A percentile compares a stretch with the other conserved stretches of the same genome.
Conservation (phyloP, 371 early-diverging fungal species). For the Apophysomyces trapeziformis region DNA sequence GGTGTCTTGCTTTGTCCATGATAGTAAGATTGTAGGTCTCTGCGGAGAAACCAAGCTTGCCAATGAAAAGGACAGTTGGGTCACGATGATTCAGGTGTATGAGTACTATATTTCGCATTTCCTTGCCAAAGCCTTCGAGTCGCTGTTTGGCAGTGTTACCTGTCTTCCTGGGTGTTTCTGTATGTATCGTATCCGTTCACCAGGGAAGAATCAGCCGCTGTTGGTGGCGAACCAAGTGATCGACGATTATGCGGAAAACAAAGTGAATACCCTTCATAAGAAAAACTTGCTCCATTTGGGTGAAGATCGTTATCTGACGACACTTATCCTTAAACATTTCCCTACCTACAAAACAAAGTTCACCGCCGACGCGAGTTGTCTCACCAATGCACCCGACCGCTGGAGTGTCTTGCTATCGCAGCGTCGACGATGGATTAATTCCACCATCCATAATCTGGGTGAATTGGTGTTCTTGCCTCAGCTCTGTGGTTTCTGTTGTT, state of each 20-base stretch:
- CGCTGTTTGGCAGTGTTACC: constrained; percentile 85
- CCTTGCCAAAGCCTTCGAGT: constrained; percentile 79
- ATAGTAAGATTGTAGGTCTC: constrained; percentile 76
- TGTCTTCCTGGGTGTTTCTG: constrained; percentile 94
- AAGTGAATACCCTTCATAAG: constrained; percentile 97
- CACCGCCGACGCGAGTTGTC: constrained; percentile 94
- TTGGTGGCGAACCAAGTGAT: constrained; percentile 90
- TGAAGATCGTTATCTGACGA: constrained; percentile 95
- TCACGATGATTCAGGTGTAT: constrained; percentile 89
- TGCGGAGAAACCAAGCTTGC: constrained; percentile 81
- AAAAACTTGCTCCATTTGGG: constrained; percentile 87
- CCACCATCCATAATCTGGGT: constrained; percentile 95
- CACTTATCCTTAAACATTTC: constrained; percentile 98
- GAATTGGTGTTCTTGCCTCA: constrained; percentile 86
- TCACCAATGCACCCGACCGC: constrained; percentile 95
- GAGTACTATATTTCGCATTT: constrained; percentile 87
- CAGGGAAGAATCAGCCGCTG: constrained; percentile 84
- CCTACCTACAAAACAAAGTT: constrained; percentile 96
- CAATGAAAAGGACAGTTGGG: constrained; percentile 86
- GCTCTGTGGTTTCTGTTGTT: constrained; percentile 95
- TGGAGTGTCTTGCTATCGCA: constrained; percentile 96
- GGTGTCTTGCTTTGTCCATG: constrained; percentile 74
- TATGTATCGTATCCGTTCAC: constrained; percentile 89
- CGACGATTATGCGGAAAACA: constrained; percentile 92
- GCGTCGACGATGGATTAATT: constrained; percentile 98